Base-by-base conservation (phyloP, 805 yeast genomes). In the Starmerella stellata region DNA sequence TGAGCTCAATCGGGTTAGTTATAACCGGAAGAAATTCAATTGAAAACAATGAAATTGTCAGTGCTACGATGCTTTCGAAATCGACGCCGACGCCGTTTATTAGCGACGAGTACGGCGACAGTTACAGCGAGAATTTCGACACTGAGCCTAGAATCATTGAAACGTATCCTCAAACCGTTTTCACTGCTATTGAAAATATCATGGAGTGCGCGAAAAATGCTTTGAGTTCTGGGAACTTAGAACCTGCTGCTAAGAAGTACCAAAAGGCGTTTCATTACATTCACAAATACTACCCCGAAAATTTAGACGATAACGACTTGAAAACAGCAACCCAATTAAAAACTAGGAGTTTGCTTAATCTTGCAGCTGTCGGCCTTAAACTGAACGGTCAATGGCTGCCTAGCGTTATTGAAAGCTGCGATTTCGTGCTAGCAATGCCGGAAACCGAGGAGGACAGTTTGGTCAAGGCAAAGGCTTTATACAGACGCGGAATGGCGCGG, bases 401-500 rank as follows among this genome's bases (percentile, higher is more conserved):
- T 39, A 68, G 64, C 24, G 72, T 74, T 0, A 54, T 80, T 32
- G 59, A 62, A 20, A 71, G 77, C 4, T 67, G 92, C 2, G 63
- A 73, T 1, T 70, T 70, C 27, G 93, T 80, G 1, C 62, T 79
- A 27, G 79, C 69, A 31, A 70, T 51, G 48, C 48, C 69, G 11
- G 78, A 72, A 30, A 57, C 52, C 7, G 17, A 20, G 17, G 56
- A 50, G 2, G 78, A 71, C 38, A 77, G 71, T 32, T 69, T 70
- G 44, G 72, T 79, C 16, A 70, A 69, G 52, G 81, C 93, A 13
- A 85, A 85, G 61, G 94, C 95, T 0, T 61, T 71, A 27, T 83
- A 76, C 62, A 74, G 95, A 54, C 72, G 81, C 56, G 95, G 92
- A 33, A 60, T 66, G 52, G 93, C 87, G 0, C 66, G 72, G 50